Conservation (phyloP, 768 basidiomycete species). For the Mycena haematopus region DNA sequence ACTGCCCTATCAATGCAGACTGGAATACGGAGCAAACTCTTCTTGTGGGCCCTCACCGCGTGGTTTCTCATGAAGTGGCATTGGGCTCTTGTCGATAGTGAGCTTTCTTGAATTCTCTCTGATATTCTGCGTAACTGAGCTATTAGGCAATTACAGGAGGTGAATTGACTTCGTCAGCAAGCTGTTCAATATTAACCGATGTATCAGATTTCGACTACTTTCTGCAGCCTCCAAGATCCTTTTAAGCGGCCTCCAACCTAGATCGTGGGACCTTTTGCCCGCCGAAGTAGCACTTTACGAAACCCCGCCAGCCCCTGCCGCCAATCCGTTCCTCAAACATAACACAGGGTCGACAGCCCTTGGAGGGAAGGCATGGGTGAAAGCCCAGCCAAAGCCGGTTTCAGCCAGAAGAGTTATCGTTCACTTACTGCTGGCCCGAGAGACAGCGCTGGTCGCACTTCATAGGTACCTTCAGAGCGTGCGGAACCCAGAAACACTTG, state of each 20-base stretch:
- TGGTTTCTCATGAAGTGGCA: conserved; percentile 54
- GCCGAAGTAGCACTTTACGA: conserved; percentile 43
- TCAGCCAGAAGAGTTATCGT: conserved; percentile 36
- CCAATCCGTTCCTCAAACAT: conserved; percentile 49
- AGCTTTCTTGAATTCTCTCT: conserved; percentile 5
- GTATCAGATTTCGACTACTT: conserved; percentile 40
- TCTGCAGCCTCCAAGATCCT: conserved; percentile 47
- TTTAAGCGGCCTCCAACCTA: conserved; percentile 40
- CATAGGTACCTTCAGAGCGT: not conserved
- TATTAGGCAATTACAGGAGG: conserved; percentile 43
- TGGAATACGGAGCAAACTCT: conserved; percentile 17
- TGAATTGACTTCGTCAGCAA: conserved; percentile 17
- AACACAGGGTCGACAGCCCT: conserved; percentile 27
- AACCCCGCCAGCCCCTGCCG: conserved; percentile 46
- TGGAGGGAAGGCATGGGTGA: conserved; percentile 25
- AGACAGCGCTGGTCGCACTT: conserved; percentile 21
- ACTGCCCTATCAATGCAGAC: conserved; percentile 14
- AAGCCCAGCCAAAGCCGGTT: conserved; percentile 31
- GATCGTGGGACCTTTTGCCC: conserved; percentile 27
- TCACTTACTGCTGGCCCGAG: conserved; percentile 42
- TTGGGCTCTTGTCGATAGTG: conserved; percentile 46
- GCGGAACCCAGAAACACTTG: not conserved
- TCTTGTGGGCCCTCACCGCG: conserved; percentile 32
- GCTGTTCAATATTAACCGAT: not conserved
- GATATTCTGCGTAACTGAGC: not conserved